Evolutionary conservation across 192 early-diverging fungal species (phyloP).

Genomic region (Backusella tarrabulga): DNA sequence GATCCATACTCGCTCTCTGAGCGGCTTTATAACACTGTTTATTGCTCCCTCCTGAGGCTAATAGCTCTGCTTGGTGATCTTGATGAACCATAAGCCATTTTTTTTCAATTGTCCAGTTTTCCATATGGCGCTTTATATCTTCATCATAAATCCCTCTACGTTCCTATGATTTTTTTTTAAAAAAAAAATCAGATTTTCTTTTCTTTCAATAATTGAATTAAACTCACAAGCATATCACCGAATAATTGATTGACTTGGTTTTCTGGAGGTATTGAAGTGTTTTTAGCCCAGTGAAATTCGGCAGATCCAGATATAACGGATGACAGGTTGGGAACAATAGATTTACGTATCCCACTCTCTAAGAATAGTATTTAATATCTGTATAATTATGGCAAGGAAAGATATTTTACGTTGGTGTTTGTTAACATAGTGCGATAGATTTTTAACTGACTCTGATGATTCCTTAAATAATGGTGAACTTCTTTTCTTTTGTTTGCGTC

Average conservation of each 20-base stretch:
- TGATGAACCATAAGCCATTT: slow-evolving; percentile 57
- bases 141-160: slow-evolving; percentile 49
- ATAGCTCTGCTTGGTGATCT: slow-evolving; percentile 43
- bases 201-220: neutral
- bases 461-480: neutral
- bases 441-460: neutral
- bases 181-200: neutral
- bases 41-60: slow-evolving; percentile 18
- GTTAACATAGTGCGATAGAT: neutral
- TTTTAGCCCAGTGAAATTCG: neutral
- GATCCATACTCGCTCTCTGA: neutral
- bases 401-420: neutral
- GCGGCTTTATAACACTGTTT: too few species aligned
- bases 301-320: slow-evolving; percentile 1
- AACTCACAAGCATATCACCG: slow-evolving; percentile 52
- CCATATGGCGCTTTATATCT: slow-evolving; percentile 41
- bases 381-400: neutral
- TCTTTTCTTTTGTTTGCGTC: neutral
- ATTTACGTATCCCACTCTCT: neutral
- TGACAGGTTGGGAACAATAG: neutral
- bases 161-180: slow-evolving; percentile 28
- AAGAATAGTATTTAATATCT: neutral
- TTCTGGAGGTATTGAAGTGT: slow-evolving; percentile 26
- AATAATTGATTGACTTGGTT: slow-evolving; percentile 50
- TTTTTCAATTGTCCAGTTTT: slow-evolving; percentile 41